Base-by-base conservation (phyloP, 2,329 filamentous ascomycete species). In the Pseudomassariella vexata region DNA sequence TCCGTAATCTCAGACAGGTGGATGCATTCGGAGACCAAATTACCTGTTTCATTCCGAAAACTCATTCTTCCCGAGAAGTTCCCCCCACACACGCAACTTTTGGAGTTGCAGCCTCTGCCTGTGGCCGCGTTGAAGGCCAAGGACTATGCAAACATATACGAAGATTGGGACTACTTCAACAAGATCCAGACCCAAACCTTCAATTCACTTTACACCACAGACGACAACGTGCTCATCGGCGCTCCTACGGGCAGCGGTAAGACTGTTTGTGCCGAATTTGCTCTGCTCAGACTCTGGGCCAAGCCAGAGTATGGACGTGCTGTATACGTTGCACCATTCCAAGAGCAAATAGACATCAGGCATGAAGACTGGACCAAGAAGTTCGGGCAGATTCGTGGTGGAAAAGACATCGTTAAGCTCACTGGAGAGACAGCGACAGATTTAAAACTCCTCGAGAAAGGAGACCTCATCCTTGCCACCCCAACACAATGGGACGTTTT, bases 111-210 rank as follows among this genome's bases (percentile, higher is more conserved):
- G 53, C 85, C 89, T 15, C 70, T 96, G 16, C 89, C 90, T 1
- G 82, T 95, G 18, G 79, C 87, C 26, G 89, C 90, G 1, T 63
- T 98, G 35, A 96, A 96, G 69, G 75, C 76, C 14, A 79, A 85
- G 40, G 88, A 94, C 40, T 95, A 85, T 49, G 73, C 83, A 38
- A 72, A 75, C 16, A 64, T 98, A 14, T 98, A 95, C 53, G 79
- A 85, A 4, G 70, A 82, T 19, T 94, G 87, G 79, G 73, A 79
- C 35, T 79, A 85, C 41, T 98, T 98, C 70, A 98, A 98, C 66
- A 92, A 92, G 56, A 85, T 98, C 9, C 94, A 98, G 59, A 95
- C 92, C 1, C 92, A 98, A 56, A 86, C 87, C 0, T 98, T 96
- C 68, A 95, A 95, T 53, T 88, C 89, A 2, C 66, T 98, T 1